Evolutionary conservation across 179 eudicot genomes (phyloP).

Genomic region (Kewa caespitosa): DNA sequence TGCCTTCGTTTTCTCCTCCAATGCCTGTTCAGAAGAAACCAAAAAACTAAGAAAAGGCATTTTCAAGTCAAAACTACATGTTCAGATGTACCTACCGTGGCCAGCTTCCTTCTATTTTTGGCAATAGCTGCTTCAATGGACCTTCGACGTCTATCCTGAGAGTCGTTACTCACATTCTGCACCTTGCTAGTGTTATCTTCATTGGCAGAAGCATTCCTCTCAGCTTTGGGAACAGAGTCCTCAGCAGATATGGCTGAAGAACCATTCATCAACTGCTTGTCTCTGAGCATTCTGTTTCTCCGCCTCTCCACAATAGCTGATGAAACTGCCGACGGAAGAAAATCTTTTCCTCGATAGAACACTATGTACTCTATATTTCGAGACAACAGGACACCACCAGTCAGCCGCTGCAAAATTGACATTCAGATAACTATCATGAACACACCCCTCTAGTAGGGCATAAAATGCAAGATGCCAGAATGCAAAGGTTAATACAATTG

Average conservation of each 20-base stretch:
- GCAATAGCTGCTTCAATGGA: slow-evolving; percentile 43
- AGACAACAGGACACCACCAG: slow-evolving; percentile 86
- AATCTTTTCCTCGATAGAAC: slow-evolving; percentile 93
- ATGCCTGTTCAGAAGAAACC: slow-evolving; percentile 50
- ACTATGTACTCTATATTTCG: slow-evolving; percentile 80
- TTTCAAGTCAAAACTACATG: not conserved
- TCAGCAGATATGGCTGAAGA: slow-evolving; percentile 27
- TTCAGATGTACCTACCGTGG: slow-evolving; percentile 50
- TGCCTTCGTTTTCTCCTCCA: slow-evolving; percentile 68
- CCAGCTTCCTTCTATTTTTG: slow-evolving; percentile 58
- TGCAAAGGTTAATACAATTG: not conserved
- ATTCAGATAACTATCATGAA: slow-evolving; percentile 17
- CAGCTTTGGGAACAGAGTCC: slow-evolving; percentile 19
- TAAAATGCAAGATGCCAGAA: not conserved
- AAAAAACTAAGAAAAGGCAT: slow-evolving; percentile 15
- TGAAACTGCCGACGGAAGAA: slow-evolving; percentile 89
- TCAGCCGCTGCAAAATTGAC: slow-evolving; percentile 59
- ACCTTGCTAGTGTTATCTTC: slow-evolving; percentile 30
- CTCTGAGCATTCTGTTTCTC: slow-evolving; percentile 35
- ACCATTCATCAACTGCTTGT: slow-evolving; percentile 26
- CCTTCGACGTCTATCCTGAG: slow-evolving; percentile 41
- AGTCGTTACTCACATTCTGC: slow-evolving; percentile 25
- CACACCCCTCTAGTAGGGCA: too few species aligned
- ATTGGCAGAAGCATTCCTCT: slow-evolving; percentile 28
- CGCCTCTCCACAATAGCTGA: slow-evolving; percentile 83